A percentile compares a stretch with the other conserved stretches of the same genome.
phyloP scores from a whole-genome alignment of 345 rosid species.

The Streptanthus diversifolius region DNA sequence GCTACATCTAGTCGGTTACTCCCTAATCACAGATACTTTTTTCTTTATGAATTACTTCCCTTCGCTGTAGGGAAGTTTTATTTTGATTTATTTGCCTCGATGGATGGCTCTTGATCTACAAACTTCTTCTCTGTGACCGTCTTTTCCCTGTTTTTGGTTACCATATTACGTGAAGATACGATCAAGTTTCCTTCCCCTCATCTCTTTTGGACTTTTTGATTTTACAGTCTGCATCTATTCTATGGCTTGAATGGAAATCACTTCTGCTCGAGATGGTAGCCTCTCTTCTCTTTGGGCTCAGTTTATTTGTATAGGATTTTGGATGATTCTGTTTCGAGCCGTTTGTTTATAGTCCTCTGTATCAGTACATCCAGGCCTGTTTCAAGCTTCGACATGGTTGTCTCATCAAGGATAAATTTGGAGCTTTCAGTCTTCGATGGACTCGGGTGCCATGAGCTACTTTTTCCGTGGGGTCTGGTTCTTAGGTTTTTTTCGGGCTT shows the following conservation, averaged over 20 bases:
- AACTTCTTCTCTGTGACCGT: not conserved
- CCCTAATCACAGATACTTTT: too few species aligned
- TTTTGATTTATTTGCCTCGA: not conserved
- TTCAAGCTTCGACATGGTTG: not conserved
- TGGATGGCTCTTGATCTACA: not conserved
- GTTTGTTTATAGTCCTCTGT: not conserved
- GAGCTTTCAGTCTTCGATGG: not conserved
- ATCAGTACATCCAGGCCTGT: not conserved
- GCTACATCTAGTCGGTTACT: not conserved
- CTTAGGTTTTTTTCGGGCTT: not conserved
- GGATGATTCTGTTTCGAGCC: not conserved
- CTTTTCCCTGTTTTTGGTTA: not conserved
- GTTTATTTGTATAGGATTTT: not conserved
- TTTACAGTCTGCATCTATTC: not conserved
- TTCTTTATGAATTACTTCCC: not conserved
- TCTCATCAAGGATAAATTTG: not conserved
- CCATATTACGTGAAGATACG: not conserved
- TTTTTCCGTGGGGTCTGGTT: not conserved
- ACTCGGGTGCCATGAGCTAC: not conserved
- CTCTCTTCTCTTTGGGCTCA: not conserved
- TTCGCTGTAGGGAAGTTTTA: not conserved
- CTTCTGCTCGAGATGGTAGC: not conserved
- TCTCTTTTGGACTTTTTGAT: not conserved
- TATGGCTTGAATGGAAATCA: not conserved
- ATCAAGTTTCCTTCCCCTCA: not conserved